phyloP scores from a whole-genome alignment of 768 basidiomycete species.

The Atractiella rhizophila region DNA sequence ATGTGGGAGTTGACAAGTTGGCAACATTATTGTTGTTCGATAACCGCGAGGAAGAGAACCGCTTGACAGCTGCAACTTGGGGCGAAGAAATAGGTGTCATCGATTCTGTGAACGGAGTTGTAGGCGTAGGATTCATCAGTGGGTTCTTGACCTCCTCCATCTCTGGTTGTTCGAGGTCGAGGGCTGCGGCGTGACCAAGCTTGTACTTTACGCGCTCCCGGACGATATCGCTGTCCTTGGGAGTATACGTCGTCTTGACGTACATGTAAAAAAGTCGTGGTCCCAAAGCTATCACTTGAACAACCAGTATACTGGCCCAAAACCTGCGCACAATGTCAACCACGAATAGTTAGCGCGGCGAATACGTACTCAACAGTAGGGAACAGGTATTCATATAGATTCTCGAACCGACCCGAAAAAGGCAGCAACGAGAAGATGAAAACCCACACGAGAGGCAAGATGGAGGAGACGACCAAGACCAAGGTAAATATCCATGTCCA shows the following conservation, averaged over 20 bases:
- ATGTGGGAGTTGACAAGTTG: too few relatives aligned
- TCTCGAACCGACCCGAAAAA: not conserved
- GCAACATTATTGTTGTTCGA: too few relatives aligned
- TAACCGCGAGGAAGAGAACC: too few relatives aligned
- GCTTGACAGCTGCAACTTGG: too few relatives aligned
- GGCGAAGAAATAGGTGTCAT: too few relatives aligned
- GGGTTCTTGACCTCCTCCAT: too few relatives aligned
- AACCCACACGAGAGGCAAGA: constrained; percentile 12
- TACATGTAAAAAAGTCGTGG: constrained; percentile 63
- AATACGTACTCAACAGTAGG: not conserved
- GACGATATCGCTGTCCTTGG: constrained; percentile 67
- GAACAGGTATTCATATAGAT: not conserved
- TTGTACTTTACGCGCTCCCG: too few relatives aligned
- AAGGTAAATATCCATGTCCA: constrained; percentile 28
- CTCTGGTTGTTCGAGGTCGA: too few relatives aligned
- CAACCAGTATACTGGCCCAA: constrained; percentile 52
- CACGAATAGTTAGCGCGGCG: not conserved
- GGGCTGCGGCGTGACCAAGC: too few relatives aligned
- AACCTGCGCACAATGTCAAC: constrained; percentile 25
- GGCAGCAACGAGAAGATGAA: constrained; percentile 21
- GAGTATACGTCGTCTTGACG: constrained; percentile 40
- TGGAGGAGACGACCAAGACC: constrained; percentile 18
- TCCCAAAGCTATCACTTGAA: constrained; percentile 43
- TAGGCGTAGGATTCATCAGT: too few relatives aligned
- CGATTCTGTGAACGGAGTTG: too few relatives aligned